phyloP scores from a whole-genome alignment of 169 alveolate species.

The Plasmodium berghei region DNA sequence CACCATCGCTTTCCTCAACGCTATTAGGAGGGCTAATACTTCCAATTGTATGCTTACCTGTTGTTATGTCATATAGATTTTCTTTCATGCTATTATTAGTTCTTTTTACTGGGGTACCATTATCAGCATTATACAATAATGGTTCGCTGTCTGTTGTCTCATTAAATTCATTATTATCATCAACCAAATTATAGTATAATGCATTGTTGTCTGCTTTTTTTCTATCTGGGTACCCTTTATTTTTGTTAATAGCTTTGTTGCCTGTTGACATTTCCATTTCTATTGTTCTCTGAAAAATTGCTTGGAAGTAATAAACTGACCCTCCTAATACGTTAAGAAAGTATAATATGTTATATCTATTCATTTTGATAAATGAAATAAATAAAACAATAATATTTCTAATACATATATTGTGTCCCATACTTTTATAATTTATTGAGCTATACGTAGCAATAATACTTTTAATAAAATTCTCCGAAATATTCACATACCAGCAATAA shows the following conservation, averaged over 20 bases:
- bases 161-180: background rate
- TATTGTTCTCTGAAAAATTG: background rate
- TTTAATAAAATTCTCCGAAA: too few species aligned
- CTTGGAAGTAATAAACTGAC: background rate
- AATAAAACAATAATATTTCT: too few species aligned
- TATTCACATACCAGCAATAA: too few species aligned
- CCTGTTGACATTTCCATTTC: constrained; percentile 11
- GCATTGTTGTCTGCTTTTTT: background rate
- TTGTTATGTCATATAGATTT: too few species aligned
- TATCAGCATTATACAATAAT: background rate
- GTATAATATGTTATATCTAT: too few species aligned
- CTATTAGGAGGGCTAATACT: too few species aligned
- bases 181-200: background rate
- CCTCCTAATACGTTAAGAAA: too few species aligned
- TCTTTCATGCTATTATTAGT: background rate
- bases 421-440: background rate
- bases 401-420: background rate
- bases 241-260: background rate
- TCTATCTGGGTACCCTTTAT: background rate
- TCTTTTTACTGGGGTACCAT: background rate
- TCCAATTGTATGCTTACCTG: too few species aligned
- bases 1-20: too few species aligned
- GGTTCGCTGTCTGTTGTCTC: background rate
- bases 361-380: too few species aligned
- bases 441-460: too few species aligned